phyloP scores from a whole-genome alignment of 768 basidiomycete genomes.

The Lanmaoa rubissima region DNA sequence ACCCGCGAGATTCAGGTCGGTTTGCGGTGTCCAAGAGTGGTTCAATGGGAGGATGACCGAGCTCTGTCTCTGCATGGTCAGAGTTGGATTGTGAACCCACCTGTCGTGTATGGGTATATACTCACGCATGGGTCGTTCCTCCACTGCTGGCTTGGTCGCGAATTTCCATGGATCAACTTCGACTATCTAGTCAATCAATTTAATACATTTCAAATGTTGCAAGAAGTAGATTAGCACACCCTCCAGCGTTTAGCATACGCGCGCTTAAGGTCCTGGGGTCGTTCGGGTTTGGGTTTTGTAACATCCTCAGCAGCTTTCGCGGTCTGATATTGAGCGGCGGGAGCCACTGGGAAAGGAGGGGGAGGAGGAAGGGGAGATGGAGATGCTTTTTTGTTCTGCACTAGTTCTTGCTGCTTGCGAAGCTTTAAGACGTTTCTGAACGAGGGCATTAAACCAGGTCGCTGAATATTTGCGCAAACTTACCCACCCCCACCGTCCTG shows the following conservation, averaged over 20 bases:
- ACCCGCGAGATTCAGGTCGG: not conserved
- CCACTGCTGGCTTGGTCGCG: slow-evolving; percentile 4
- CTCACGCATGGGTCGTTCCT: slow-evolving; percentile 13
- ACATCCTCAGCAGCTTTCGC: not conserved
- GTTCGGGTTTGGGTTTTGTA: slow-evolving; percentile 7
- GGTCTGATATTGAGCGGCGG: not conserved
- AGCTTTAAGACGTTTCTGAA: slow-evolving; percentile 47
- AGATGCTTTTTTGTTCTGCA: slow-evolving; percentile 5
- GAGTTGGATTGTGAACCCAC: not conserved
- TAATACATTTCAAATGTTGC: not conserved
- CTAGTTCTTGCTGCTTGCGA: slow-evolving; percentile 35
- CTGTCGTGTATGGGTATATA: not conserved
- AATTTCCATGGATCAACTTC: slow-evolving; percentile 16
- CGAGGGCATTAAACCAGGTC: not conserved
- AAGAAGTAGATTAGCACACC: slow-evolving; percentile 8
- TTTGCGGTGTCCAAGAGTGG: not conserved
- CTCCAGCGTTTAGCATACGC: slow-evolving; percentile 27
- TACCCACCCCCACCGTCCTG: slow-evolving; percentile 61
- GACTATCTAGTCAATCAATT: slow-evolving; percentile 10
- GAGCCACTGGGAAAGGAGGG: slow-evolving; percentile 1
- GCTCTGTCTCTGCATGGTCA: slow-evolving; percentile 5
- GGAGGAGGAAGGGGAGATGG: slow-evolving; percentile 1
- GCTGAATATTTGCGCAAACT: slow-evolving; percentile 24
- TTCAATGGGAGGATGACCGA: not conserved
- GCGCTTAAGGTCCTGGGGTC: slow-evolving; percentile 10